Conservation (phyloP, 2,329 filamentous ascomycete species). For the Cordyceps javanica region DNA sequence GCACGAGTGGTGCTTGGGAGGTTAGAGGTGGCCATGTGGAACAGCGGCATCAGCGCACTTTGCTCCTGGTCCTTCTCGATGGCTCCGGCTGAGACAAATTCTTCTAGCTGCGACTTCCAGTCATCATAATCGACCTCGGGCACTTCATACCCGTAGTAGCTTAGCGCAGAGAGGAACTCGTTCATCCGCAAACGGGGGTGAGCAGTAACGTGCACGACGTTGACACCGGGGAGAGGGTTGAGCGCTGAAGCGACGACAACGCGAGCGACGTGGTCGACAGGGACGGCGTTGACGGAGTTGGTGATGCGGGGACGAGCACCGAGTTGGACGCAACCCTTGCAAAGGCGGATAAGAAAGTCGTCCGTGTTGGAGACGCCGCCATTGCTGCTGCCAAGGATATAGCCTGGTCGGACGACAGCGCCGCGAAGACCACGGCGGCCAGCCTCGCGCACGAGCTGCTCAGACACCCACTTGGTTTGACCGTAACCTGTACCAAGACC, state of each 20-base stretch:
- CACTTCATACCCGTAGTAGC: slow-evolving; percentile 65
- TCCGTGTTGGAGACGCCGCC: slow-evolving; percentile 74
- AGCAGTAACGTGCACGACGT: slow-evolving; percentile 71
- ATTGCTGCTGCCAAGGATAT: slow-evolving; percentile 68
- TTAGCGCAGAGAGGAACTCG: slow-evolving; percentile 65
- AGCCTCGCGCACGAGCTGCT: slow-evolving; percentile 68
- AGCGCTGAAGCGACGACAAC: slow-evolving; percentile 71
- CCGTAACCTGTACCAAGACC: slow-evolving; percentile 85
- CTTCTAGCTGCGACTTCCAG: slow-evolving; percentile 26
- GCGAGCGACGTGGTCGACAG: slow-evolving; percentile 76
- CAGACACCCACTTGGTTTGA: slow-evolving; percentile 77
- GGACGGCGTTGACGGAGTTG: slow-evolving; percentile 87
- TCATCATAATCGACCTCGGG: slow-evolving; percentile 64
- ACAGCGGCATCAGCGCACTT: slow-evolving; percentile 50
- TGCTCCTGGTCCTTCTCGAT: slow-evolving; percentile 24
- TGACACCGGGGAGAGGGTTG: slow-evolving; percentile 47
- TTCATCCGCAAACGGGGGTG: slow-evolving; percentile 75
- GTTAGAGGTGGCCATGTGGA: slow-evolving; percentile 65
- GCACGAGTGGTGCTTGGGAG: slow-evolving; percentile 62
- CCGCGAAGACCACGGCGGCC: slow-evolving; percentile 70
- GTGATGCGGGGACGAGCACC: slow-evolving; percentile 64
- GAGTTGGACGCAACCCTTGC: slow-evolving; percentile 84
- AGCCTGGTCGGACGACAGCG: slow-evolving; percentile 74
- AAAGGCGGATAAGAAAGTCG: slow-evolving; percentile 81
- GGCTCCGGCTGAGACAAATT: slow-evolving; percentile 21